Conservation (phyloP, 805 yeast genomes). For the Spathaspora gorwiae region DNA sequence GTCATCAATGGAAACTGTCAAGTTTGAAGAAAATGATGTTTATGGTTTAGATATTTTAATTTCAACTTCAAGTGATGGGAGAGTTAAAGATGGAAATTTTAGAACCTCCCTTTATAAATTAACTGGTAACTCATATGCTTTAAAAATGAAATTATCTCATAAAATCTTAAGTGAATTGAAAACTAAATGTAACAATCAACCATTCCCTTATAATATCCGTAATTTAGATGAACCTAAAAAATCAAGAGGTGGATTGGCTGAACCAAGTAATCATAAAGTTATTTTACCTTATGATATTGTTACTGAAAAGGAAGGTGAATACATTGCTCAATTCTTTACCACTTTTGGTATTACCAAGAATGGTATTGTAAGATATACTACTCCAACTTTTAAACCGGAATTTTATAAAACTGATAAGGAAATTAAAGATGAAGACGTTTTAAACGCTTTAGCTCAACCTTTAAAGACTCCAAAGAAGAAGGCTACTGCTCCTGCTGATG, state of each 20-base stretch:
- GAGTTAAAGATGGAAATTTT: slow-evolving; percentile 54
- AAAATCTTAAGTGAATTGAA: slow-evolving; percentile 62
- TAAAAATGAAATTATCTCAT: slow-evolving; percentile 70
- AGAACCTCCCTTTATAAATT: slow-evolving; percentile 69
- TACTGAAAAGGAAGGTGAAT: slow-evolving; percentile 62
- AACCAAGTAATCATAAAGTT: slow-evolving; percentile 64
- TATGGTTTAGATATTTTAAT: slow-evolving; percentile 71
- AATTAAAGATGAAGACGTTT: slow-evolving; percentile 47
- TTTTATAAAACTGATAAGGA: slow-evolving; percentile 54
- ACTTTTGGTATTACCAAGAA: slow-evolving; percentile 72
- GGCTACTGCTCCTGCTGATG: slow-evolving; percentile 9
- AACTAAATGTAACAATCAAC: slow-evolving; percentile 49
- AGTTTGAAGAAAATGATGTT: slow-evolving; percentile 72
- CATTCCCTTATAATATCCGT: slow-evolving; percentile 66
- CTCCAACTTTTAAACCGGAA: slow-evolving; percentile 46
- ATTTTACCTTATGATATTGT: slow-evolving; percentile 65
- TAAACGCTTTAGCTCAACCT: slow-evolving; percentile 45
- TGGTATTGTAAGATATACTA: slow-evolving; percentile 62
- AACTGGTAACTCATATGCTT: slow-evolving; percentile 62
- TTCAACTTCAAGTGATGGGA: slow-evolving; percentile 61
- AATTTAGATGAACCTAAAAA: slow-evolving; percentile 64
- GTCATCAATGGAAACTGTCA: slow-evolving; percentile 55
- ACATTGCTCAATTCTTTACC: slow-evolving; percentile 67
- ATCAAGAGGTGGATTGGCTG: slow-evolving; percentile 70
- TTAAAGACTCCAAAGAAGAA: slow-evolving; percentile 48